A percentile compares a stretch with the other conserved stretches of the same genome.
These are phyloP conservation scores for Pseudopyrenochaeta lycopersici DNA, from an alignment of 2,329 filamentous ascomycete genomes.

Conservation along the genomic window DNA sequence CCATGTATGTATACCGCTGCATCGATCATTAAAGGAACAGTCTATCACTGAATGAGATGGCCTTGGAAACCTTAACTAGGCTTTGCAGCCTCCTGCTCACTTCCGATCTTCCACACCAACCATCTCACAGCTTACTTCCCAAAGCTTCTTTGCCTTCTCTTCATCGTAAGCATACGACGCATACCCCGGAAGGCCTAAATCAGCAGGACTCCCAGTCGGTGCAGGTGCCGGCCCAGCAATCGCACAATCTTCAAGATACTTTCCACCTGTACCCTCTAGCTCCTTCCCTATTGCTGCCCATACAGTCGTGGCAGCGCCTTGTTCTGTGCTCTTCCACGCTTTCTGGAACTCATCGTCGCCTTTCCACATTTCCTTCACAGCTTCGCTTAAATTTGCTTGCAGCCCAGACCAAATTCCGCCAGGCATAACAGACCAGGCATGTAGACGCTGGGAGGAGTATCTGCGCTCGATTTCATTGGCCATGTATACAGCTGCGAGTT, in stretches of 20 bases:
- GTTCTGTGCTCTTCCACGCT: conserved; percentile 39
- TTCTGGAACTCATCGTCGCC: conserved; percentile 9
- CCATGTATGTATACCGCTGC: too few relatives aligned
- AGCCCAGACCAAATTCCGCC: conserved; percentile 55
- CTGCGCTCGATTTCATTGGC: conserved; percentile 62
- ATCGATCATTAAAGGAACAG: too few relatives aligned
- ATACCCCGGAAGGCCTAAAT: conserved; percentile 28
- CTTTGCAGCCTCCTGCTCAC: neutral
- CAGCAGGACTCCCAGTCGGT: conserved; percentile 10
- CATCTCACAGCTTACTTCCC: conserved; percentile 19
- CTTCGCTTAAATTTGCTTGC: conserved; percentile 12
- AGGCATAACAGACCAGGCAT: conserved; percentile 58
- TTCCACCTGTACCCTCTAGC: conserved; percentile 58
- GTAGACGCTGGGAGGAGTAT: conserved; percentile 55
- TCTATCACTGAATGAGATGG: too few relatives aligned
- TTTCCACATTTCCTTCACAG: conserved; percentile 13
- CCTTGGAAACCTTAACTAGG: too few relatives aligned
- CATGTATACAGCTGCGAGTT: conserved; percentile 61
- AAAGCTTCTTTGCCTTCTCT: conserved; percentile 41
- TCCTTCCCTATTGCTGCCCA: conserved; percentile 55
- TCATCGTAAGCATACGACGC: conserved; percentile 34
- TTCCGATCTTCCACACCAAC: neutral
- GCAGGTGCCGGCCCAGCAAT: conserved; percentile 32
- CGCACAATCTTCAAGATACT: conserved; percentile 53
- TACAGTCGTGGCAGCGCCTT: conserved; percentile 60